Conservation (phyloP, 2,329 filamentous ascomycete genomes). For the Apiospora aurea region DNA sequence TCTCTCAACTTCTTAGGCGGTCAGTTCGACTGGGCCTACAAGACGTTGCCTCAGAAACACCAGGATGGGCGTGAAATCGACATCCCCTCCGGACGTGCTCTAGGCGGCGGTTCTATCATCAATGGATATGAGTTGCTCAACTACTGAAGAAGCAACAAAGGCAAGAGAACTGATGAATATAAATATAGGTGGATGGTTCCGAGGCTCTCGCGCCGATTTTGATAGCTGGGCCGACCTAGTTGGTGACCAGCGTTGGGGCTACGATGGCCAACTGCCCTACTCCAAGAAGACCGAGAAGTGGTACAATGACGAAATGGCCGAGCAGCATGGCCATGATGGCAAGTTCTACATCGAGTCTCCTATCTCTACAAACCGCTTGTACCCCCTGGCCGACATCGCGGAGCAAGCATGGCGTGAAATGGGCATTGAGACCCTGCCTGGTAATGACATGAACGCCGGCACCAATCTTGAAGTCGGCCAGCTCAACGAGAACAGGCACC, state of each 20-base stretch:
- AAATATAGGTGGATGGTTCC: conserved; percentile 37
- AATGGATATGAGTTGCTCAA: conserved; percentile 25
- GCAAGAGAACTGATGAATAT: neutral
- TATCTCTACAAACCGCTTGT: conserved; percentile 42
- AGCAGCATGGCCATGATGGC: conserved; percentile 49
- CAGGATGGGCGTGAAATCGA: neutral
- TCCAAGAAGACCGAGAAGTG: conserved; percentile 48
- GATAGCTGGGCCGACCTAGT: conserved; percentile 35
- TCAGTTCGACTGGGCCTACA: neutral
- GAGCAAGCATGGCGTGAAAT: conserved; percentile 50
- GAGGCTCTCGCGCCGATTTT: conserved; percentile 37
- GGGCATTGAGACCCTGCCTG: conserved; percentile 36
- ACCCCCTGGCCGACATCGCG: conserved; percentile 46
- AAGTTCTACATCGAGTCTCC: conserved; percentile 45
- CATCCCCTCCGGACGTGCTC: conserved; percentile 22
- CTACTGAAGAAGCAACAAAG: too few relatives aligned
- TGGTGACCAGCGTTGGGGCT: conserved; percentile 48
- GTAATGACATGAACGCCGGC: neutral
- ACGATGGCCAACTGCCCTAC: conserved; percentile 53
- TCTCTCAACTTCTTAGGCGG: neutral
- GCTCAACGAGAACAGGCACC: neutral
- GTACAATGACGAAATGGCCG: conserved; percentile 38
- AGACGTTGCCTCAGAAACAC: neutral
- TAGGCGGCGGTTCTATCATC: conserved; percentile 37
- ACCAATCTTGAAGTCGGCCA: neutral